Percentiles rank a stretch among this genome's conserved stretches.
Evolutionary conservation across 2,329 filamentous ascomycete species (phyloP).

Genomic region (Claviceps sp.): DNA sequence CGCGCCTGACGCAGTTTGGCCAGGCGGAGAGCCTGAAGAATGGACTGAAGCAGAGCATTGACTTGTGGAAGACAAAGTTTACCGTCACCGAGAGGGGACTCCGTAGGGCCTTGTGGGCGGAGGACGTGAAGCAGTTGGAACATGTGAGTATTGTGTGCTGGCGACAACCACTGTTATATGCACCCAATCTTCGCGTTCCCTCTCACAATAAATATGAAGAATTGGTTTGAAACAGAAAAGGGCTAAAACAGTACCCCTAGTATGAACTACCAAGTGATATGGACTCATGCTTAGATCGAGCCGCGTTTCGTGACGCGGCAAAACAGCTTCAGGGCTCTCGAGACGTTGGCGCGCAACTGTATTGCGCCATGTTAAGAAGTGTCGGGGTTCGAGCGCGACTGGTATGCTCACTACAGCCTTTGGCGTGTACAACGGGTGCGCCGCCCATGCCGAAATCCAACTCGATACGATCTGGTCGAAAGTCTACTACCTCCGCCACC

Average conservation of each 20-base stretch:
- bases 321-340: conserved; percentile 62
- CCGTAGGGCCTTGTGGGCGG: conserved; percentile 61
- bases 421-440: conserved; percentile 50
- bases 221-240: no score
- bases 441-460: conserved; percentile 33
- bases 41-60: conserved; percentile 57
- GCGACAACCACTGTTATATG: not conserved
- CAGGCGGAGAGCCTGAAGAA: conserved; percentile 64
- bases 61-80: conserved; percentile 57
- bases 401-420: conserved; percentile 77
- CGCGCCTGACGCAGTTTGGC: conserved; percentile 57
- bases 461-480: conserved; percentile 15
- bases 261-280: conserved; percentile 46
- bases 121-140: conserved; percentile 46
- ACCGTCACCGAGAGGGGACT: conserved; percentile 58
- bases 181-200: not conserved
- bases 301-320: conserved; percentile 63
- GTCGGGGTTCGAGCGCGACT: conserved; percentile 70
- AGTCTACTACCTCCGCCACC: conserved; percentile 5
- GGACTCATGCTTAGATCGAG: conserved; percentile 54
- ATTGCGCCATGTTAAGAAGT: conserved; percentile 75
- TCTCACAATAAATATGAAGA: no score
- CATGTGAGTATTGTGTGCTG: conserved; percentile 28
- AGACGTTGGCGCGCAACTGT: conserved; percentile 80
- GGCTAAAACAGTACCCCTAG: conserved; percentile 17